Conservation (phyloP, 192 early-diverging fungal species). For the Entophlyctis helioformis region DNA sequence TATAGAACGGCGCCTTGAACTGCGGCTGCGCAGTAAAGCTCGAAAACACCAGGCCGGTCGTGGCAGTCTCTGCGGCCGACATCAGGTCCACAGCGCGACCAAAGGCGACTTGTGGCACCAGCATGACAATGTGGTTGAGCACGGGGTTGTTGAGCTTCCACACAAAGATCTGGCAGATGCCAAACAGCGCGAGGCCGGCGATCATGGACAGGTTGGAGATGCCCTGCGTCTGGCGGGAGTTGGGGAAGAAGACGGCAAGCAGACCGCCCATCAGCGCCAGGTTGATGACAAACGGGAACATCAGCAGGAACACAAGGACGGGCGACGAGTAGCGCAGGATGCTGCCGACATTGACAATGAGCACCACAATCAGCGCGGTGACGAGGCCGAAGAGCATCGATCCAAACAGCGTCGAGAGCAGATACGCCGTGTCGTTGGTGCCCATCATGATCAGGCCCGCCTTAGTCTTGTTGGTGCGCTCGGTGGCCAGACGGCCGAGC, state of each 20-base stretch:
- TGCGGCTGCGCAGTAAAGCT: too few species aligned
- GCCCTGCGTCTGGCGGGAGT: too few species aligned
- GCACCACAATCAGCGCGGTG: too few species aligned
- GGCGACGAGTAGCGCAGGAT: too few species aligned
- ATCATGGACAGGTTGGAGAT: too few species aligned
- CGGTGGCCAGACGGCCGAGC: background rate
- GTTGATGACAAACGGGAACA: background rate
- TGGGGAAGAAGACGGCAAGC: background rate
- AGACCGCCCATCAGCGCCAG: background rate
- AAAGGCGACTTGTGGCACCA: too few species aligned
- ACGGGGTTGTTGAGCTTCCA: constrained; percentile 15
- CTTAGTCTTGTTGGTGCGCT: background rate
- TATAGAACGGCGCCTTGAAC: too few species aligned
- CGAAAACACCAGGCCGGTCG: too few species aligned
- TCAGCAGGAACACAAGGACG: background rate
- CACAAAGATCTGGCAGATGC: background rate
- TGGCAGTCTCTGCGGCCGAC: too few species aligned
- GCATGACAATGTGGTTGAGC: constrained; percentile 54
- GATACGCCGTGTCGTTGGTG: background rate
- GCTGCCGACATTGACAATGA: too few species aligned
- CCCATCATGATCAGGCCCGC: background rate
- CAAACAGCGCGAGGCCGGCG: background rate
- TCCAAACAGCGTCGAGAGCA: background rate
- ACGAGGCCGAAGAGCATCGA: background rate
- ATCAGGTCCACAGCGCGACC: too few species aligned